Evolutionary conservation across 805 yeast species (phyloP).

Genomic region (Candida oleophila): DNA sequence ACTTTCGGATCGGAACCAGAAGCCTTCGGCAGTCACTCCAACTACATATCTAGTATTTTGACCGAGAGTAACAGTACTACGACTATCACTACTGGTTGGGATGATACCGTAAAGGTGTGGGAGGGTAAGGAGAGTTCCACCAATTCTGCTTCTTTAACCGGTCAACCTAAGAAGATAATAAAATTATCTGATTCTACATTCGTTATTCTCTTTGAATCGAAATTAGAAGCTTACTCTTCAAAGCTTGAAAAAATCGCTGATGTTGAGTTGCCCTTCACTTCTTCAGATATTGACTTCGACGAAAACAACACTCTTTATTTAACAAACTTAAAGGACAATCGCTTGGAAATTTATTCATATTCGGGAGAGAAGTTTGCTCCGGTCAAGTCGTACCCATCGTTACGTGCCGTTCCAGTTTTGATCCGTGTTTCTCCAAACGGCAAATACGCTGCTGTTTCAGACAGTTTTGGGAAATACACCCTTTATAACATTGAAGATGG

Average conservation of each 20-base stretch:
- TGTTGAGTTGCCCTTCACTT: slow-evolving; percentile 18
- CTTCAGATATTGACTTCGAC: slow-evolving; percentile 25
- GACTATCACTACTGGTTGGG: slow-evolving; percentile 80
- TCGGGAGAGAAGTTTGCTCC: slow-evolving; percentile 21
- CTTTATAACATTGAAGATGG: slow-evolving; percentile 58
- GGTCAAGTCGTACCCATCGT: slow-evolving; percentile 46
- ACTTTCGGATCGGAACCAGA: slow-evolving; percentile 33
- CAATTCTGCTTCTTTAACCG: slow-evolving; percentile 13
- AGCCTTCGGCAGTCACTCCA: slow-evolving; percentile 51
- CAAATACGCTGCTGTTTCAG: slow-evolving; percentile 77
- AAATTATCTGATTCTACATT: slow-evolving; percentile 25
- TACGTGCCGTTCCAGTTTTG: slow-evolving; percentile 62
- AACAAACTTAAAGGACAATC: slow-evolving; percentile 28
- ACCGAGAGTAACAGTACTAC: slow-evolving; percentile 20
- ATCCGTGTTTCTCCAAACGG: slow-evolving; percentile 72
- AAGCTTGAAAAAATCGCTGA: slow-evolving; percentile 13
- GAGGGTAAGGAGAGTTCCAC: slow-evolving; percentile 12
- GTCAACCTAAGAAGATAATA: slow-evolving; percentile 37
- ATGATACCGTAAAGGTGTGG: slow-evolving; percentile 62
- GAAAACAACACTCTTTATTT: slow-evolving; percentile 23
- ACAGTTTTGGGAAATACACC: slow-evolving; percentile 80
- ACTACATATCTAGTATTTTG: slow-evolving; percentile 59
- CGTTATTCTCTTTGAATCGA: slow-evolving; percentile 30
- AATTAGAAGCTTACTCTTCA: slow-evolving; percentile 21
- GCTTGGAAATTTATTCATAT: slow-evolving; percentile 26